These are phyloP conservation scores for Omphalotus olearius DNA, from an alignment of 1,284 basidiomycete genomes.

Conservation along the genomic window DNA sequence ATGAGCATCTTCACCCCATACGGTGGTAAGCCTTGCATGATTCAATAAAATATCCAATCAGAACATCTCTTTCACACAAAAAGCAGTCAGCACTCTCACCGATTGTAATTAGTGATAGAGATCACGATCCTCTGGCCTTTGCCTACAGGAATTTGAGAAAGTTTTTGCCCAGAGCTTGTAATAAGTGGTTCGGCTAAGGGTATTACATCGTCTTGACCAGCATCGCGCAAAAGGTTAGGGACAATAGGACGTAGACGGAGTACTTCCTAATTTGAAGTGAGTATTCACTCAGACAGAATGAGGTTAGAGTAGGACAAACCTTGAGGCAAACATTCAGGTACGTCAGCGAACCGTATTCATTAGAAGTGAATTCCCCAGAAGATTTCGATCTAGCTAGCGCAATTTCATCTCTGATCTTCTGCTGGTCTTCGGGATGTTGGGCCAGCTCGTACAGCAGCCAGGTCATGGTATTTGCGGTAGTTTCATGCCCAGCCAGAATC, in stretches of 20 bases:
- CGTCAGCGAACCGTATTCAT: conserved; percentile 26
- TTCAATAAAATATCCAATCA: not conserved
- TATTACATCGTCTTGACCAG: conserved; percentile 6
- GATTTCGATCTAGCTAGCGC: conserved; percentile 1
- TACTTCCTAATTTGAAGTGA: conserved; percentile 1
- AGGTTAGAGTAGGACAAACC: conserved; percentile 3
- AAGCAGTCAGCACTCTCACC: not conserved
- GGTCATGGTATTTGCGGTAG: conserved; percentile 21
- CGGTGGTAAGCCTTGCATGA: not conserved
- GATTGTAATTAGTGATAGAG: conserved; percentile 6
- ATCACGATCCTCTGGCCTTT: conserved; percentile 6
- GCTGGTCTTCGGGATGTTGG: conserved; percentile 21
- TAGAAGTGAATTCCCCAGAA: conserved; percentile 18
- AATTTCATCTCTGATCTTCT: conserved; percentile 20
- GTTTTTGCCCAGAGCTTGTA: conserved; percentile 5
- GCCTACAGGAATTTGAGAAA: conserved; percentile 7
- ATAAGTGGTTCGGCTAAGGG: conserved; percentile 8
- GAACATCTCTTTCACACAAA: not conserved
- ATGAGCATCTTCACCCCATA: conserved; percentile 26
- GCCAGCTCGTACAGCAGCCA: conserved; percentile 26
- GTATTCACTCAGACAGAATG: not conserved
- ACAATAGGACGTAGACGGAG: conserved; percentile 7
- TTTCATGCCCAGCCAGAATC: conserved; percentile 23
- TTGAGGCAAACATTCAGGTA: conserved; percentile 19
- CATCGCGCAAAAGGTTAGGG: conserved; percentile 4